phyloP scores from a whole-genome alignment of 352 stramenopile species.

The Globisporangium ultimum region DNA sequence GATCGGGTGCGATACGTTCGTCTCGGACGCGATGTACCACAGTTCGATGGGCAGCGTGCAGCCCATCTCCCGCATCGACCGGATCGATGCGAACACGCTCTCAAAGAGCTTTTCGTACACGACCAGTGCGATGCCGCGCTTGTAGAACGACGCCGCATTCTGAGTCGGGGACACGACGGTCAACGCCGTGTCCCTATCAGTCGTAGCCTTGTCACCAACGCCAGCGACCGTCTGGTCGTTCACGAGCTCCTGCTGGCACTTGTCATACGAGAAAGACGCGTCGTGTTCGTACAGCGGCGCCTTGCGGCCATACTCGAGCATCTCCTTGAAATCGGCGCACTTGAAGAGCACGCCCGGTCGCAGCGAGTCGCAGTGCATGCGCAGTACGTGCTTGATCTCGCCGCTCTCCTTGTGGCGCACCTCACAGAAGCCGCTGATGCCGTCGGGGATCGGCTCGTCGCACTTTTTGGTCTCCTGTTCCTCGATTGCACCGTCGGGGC shows the following conservation, averaged over 20 bases:
- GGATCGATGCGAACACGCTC: constrained; percentile 50
- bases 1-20: constrained; percentile 38
- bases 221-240: constrained; percentile 25
- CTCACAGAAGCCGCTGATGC: constrained; percentile 47
- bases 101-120: constrained; percentile 50
- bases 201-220: background rate
- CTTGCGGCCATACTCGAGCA: constrained; percentile 34
- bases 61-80: constrained; percentile 29
- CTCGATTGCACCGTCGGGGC: constrained; percentile 30
- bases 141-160: no score
- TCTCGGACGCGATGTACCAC: constrained; percentile 59
- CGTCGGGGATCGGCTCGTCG: constrained; percentile 28
- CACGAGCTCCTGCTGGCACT: constrained; percentile 23
- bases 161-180: constrained; percentile 12
- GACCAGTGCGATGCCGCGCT: constrained; percentile 46
- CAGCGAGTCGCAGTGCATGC: constrained; percentile 66
- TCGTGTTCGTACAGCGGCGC: constrained; percentile 47
- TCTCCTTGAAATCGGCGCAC: constrained; percentile 39
- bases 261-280: constrained; percentile 25
- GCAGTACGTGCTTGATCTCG: constrained; percentile 34
- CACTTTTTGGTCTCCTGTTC: constrained; percentile 32
- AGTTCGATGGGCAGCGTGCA: constrained; percentile 64
- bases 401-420: constrained; percentile 31
- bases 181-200: constrained; percentile 23
- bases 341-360: constrained; percentile 29